These are phyloP conservation scores for Malus hybrid DNA, from an alignment of 331 rosid species.

Conservation along the genomic window DNA sequence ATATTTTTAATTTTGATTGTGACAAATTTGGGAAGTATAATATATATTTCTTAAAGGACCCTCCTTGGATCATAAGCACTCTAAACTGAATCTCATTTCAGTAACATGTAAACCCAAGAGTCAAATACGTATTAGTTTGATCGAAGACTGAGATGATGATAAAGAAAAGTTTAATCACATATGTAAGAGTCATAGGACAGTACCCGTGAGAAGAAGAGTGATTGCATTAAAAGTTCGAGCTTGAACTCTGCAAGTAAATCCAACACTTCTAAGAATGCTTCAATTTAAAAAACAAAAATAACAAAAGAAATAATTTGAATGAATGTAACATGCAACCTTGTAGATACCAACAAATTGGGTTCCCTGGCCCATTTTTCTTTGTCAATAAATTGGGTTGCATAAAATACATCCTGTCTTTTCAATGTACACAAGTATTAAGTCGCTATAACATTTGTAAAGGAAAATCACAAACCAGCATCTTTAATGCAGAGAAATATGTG, in stretches of 20 bases:
- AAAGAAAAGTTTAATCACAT: neutral
- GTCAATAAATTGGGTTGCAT: neutral
- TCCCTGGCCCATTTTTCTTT: neutral
- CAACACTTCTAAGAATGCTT: conserved; percentile 20
- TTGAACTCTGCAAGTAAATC: conserved; percentile 70
- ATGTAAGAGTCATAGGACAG: neutral
- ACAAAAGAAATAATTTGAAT: neutral
- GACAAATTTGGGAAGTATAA: neutral
- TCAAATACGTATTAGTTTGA: neutral
- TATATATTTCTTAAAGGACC: neutral
- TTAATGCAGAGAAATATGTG: conserved; percentile 91
- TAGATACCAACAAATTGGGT: neutral
- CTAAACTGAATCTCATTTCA: neutral
- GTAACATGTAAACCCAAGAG: neutral
- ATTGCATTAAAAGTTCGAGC: conserved; percentile 93
- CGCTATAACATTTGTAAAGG: neutral
- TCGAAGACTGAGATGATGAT: neutral
- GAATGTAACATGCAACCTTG: neutral
- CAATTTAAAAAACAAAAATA: neutral
- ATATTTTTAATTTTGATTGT: neutral
- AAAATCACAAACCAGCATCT: conserved; percentile 67
- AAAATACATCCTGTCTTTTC: neutral
- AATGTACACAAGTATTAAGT: neutral
- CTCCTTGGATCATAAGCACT: neutral
- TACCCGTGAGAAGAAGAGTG: conserved; percentile 94